These are phyloP conservation scores for Chrysoporthe austroafricana DNA, from an alignment of 2,329 filamentous ascomycete species.

Conservation along the genomic window DNA sequence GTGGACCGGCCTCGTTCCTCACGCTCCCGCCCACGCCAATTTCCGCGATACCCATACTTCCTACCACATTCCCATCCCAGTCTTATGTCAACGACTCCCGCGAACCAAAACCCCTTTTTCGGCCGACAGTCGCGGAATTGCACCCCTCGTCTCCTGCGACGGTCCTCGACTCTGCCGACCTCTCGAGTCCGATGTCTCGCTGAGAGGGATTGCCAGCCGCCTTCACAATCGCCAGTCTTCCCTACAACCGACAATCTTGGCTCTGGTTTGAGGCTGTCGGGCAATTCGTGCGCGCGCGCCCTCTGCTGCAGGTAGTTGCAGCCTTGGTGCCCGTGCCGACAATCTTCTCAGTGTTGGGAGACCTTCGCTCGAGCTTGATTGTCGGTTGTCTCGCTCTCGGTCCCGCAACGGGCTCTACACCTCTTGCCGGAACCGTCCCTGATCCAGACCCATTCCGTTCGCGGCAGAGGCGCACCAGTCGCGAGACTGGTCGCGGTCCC, in stretches of 20 bases:
- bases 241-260: constrained; percentile 11
- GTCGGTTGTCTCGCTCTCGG: constrained; percentile 30
- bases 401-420: constrained; percentile 21
- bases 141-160: constrained; percentile 19
- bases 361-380: constrained; percentile 28
- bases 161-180: constrained; percentile 4
- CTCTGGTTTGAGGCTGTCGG: constrained; percentile 16
- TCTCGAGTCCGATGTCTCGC: constrained; percentile 20
- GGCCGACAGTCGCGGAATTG: constrained; percentile 23
- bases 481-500: constrained; percentile 61
- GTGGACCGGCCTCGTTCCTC: constrained; percentile 16
- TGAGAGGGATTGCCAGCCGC: constrained; percentile 13
- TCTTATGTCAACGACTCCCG: constrained; percentile 22
- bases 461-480: constrained; percentile 62
- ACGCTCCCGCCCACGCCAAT: constrained; percentile 18
- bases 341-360: constrained; percentile 28
- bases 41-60: constrained; percentile 26
- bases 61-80: constrained; percentile 22
- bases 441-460: constrained; percentile 33
- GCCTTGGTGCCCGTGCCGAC: constrained; percentile 28
- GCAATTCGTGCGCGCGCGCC: constrained; percentile 13
- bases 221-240: constrained; percentile 6
- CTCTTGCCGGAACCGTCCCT: constrained; percentile 19
- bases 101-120: constrained; percentile 17
- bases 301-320: constrained; percentile 15